A percentile compares a stretch with the other conserved stretches of the same genome.
Conservation (phyloP, 202 grass and related monocot species). For the Musa balbisiana region DNA sequence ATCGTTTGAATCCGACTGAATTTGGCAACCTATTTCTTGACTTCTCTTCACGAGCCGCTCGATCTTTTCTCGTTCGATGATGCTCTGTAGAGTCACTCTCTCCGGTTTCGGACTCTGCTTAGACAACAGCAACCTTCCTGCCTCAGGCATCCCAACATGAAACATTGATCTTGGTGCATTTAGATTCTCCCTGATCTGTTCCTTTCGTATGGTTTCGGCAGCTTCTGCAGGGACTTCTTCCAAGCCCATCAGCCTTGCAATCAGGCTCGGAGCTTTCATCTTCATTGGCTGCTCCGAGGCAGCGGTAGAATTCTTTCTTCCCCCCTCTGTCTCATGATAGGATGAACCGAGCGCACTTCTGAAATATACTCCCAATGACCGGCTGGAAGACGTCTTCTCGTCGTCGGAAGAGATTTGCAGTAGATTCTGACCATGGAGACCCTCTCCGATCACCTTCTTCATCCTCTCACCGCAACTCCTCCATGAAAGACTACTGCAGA, state of each 20-base stretch:
- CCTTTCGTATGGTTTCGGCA: neutral
- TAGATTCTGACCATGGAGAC: neutral
- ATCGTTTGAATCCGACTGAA: neutral
- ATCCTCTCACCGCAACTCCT: neutral
- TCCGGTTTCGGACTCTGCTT: neutral
- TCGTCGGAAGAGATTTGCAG: neutral
- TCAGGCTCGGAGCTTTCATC: conserved; percentile 1
- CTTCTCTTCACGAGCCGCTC: neutral
- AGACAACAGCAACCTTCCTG: neutral
- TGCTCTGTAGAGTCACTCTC: conserved; percentile 3
- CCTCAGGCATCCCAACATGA: neutral
- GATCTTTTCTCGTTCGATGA: neutral
- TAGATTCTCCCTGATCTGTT: neutral
- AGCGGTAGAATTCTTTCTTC: neutral
- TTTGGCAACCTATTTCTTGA: neutral
- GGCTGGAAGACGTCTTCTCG: neutral
- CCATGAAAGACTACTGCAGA: neutral
- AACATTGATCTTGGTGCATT: neutral
- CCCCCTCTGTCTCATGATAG: neutral
- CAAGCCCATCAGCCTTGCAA: conserved; percentile 4
- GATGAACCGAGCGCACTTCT: neutral
- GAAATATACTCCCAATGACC: neutral
- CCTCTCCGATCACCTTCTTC: neutral
- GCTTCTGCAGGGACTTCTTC: conserved; percentile 3
- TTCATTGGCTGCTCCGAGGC: neutral